These are phyloP conservation scores for Acanthochlamys bracteata DNA, from an alignment of 106 monocot species.

Conservation along the genomic window DNA sequence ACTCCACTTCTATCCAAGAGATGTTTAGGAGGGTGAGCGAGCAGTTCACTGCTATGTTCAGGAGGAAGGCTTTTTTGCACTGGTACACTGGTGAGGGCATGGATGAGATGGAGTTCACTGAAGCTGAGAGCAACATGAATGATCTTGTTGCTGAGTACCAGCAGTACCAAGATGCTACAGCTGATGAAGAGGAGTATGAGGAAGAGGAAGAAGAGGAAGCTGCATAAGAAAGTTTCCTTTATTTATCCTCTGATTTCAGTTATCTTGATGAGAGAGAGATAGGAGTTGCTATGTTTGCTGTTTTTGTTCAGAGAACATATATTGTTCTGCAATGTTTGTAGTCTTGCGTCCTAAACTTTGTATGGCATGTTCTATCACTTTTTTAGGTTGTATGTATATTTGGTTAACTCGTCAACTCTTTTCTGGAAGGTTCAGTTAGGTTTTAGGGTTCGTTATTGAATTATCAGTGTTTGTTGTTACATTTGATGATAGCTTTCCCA, in stretches of 20 bases:
- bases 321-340: no score
- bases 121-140: constrained; percentile 51
- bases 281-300: no score
- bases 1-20: constrained; percentile 49
- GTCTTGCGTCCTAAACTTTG: no score
- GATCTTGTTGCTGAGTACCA: constrained; percentile 45
- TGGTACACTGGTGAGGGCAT: constrained; percentile 50
- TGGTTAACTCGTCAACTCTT: no score
- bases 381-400: no score
- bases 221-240: constrained; percentile 8
- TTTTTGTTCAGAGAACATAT: no score
- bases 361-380: no score
- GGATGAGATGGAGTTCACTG: constrained; percentile 53
- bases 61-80: constrained; percentile 46
- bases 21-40: constrained; percentile 43
- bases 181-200: constrained; percentile 30
- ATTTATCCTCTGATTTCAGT: background rate
- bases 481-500: no score
- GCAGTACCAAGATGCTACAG: constrained; percentile 50
- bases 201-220: constrained; percentile 20
- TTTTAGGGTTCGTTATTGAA: no score
- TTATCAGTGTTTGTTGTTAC: no score
- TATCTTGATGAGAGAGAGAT: no score
- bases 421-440: no score
- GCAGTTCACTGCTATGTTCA: constrained; percentile 51